Evolutionary conservation across 2,329 filamentous ascomycete genomes (phyloP), one percentile per base, ranked within the genome.

Genomic region (Gremmenia infestans): DNA sequence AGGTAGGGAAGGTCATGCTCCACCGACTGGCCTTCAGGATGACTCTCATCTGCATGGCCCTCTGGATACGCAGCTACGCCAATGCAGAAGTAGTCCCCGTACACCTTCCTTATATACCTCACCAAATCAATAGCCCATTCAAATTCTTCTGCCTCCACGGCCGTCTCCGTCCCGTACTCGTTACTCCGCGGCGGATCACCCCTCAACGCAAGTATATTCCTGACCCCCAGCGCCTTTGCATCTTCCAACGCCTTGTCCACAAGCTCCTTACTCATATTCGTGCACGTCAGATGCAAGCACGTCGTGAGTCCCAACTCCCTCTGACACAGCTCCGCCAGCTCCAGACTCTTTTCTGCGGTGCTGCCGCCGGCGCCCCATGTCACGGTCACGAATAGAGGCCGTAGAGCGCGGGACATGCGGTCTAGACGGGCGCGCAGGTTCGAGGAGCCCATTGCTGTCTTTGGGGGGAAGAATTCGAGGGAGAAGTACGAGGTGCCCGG

Each of bases 381-480:
- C 51, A 99, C 91, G 56, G 92, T 97, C 60, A 99, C 90, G 70
- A 99, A 99, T 47, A 97, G 81, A 45, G 94, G 94, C 14, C 89
- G 87, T 56, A 99, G 80, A 14, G 91, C 92, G 62, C 90, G 85
- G 50, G 94, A 86, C 94, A 99, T 97, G 71, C 94, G 91, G 72
- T 95, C 89, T 57, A 99, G 84, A 70, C 94, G 91, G 62, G 89
- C 89, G 70, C 93, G 89, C 54, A 99, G 84, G 72, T 99, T 99
- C 60, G 90, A 87, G 68, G 94, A 95, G 63, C 94, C 94, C 86
- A 96, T 96, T 59, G 87, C 81, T 48, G 94, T 99, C 78, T 97
- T 99, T 61, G 94, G 94, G 64, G 94, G 94, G 77, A 99, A 99
- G 83, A 99, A 99, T 76, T 99, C 94, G 74, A 97, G 87, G 48